A percentile compares a stretch with the other conserved stretches of the same genome.
Conservation (phyloP, 2,329 filamentous ascomycete species). For the Periconia sp. region DNA sequence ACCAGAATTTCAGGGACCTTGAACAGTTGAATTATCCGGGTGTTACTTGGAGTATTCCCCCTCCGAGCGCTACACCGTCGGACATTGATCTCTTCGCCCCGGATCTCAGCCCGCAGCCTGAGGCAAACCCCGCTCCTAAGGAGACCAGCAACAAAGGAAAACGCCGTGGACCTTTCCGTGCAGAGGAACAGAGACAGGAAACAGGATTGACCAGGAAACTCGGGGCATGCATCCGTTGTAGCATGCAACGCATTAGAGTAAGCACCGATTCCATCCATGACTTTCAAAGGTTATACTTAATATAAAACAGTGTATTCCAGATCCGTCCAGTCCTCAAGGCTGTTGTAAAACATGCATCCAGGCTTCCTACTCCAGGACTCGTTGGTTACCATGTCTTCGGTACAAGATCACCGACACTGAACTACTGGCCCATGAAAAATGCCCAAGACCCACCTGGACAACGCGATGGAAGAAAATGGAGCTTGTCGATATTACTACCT, state of each 20-base stretch:
- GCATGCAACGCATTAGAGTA: conserved; percentile 4
- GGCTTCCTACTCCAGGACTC: not conserved
- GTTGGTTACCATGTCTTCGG: not conserved
- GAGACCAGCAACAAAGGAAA: not conserved
- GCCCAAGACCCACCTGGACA: conserved; percentile 4
- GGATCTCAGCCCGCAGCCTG: not conserved
- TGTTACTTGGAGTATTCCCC: not conserved
- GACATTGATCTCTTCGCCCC: not conserved
- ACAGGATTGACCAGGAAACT: conserved; percentile 2
- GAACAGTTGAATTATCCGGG: not conserved
- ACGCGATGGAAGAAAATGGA: conserved; percentile 5
- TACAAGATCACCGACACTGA: conserved; percentile 5
- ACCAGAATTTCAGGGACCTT: not conserved
- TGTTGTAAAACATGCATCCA: not conserved
- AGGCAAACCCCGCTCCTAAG: not conserved
- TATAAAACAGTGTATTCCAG: not conserved
- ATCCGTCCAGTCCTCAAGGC: not conserved
- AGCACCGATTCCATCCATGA: not conserved
- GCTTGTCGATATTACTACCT: conserved; percentile 2
- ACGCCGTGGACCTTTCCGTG: conserved; percentile 5
- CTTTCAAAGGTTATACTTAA: not conserved
- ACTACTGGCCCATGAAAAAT: conserved; percentile 1
- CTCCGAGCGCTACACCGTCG: not conserved
- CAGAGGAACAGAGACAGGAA: not conserved
- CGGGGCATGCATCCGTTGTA: conserved; percentile 5